A percentile compares a stretch with the other conserved stretches of the same genome.
Conservation (phyloP, 2,329 filamentous ascomycete genomes). For the Cucurbitaria berberidis region DNA sequence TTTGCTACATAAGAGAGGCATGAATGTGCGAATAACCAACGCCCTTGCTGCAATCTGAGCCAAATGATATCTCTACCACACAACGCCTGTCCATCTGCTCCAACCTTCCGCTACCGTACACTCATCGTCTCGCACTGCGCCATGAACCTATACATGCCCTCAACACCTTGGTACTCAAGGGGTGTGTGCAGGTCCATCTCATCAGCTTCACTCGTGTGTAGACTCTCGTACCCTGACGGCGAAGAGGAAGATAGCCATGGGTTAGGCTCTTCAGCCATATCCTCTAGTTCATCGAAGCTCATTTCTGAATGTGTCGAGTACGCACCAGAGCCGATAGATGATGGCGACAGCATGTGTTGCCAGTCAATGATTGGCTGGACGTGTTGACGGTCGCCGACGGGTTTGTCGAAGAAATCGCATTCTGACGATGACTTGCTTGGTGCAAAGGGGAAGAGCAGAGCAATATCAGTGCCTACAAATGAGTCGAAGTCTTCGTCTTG, state of each 20-base stretch:
- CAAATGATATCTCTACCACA: conserved; percentile 31
- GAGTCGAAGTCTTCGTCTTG: conserved; percentile 80
- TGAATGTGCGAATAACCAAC: conserved; percentile 16
- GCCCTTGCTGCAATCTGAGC: conserved; percentile 32
- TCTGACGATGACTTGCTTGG: conserved; percentile 63
- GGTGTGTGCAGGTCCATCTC: conserved; percentile 46
- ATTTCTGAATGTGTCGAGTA: conserved; percentile 49
- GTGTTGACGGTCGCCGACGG: conserved; percentile 43
- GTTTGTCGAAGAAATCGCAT: conserved; percentile 54
- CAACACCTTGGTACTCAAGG: conserved; percentile 66
- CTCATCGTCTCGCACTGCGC: conserved; percentile 64
- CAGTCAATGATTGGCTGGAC: conserved; percentile 58
- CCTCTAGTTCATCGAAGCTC: conserved; percentile 49
- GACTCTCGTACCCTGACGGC: conserved; percentile 63
- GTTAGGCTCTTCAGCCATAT: conserved; percentile 53
- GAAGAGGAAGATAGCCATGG: conserved; percentile 58
- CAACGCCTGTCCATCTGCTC: conserved; percentile 9
- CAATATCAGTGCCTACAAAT: conserved; percentile 71
- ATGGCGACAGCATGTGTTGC: conserved; percentile 63
- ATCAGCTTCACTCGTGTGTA: conserved; percentile 61
- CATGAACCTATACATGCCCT: conserved; percentile 71
- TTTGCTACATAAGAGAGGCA: conserved; percentile 30
- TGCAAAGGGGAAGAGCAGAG: conserved; percentile 85
- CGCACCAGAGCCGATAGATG: conserved; percentile 39
- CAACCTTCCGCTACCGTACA: conserved; percentile 6